These are phyloP conservation scores for Aureobasidium zeae DNA, from an alignment of 2,329 filamentous ascomycete species.

Conservation along the genomic window DNA sequence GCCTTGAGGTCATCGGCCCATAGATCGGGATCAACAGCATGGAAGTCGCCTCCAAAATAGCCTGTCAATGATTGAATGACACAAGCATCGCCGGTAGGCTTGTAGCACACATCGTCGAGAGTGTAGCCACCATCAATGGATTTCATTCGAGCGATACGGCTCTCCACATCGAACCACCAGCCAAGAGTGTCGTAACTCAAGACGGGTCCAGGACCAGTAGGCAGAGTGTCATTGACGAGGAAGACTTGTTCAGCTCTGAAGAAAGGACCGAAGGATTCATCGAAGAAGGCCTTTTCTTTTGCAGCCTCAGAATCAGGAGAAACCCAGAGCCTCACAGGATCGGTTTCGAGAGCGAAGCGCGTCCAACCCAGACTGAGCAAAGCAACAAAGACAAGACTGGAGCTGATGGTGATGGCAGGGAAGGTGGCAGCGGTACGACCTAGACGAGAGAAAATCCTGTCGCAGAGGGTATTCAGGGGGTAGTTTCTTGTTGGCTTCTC, in stretches of 20 bases:
- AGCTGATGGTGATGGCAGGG: constrained; percentile 70
- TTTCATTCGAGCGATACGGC: constrained; percentile 61
- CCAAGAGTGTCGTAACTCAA: constrained; percentile 77
- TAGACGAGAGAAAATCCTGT: constrained; percentile 68
- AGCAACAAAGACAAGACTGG: constrained; percentile 64
- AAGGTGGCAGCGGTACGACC: constrained; percentile 75
- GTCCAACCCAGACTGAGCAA: constrained; percentile 82
- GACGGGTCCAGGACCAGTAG: constrained; percentile 60
- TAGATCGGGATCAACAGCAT: constrained; percentile 49
- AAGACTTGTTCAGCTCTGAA: constrained; percentile 92
- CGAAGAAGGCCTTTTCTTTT: constrained; percentile 88
- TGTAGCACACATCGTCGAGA: constrained; percentile 83
- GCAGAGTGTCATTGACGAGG: constrained; percentile 73
- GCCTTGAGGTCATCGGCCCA: constrained; percentile 66
- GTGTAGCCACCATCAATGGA: constrained; percentile 59
- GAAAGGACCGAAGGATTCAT: constrained; percentile 86
- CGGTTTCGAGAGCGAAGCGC: constrained; percentile 77
- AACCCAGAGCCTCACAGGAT: constrained; percentile 94
- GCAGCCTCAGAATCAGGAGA: constrained; percentile 85
- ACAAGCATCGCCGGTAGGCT: constrained; percentile 79
- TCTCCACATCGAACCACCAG: constrained; percentile 93
- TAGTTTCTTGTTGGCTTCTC: constrained; percentile 75
- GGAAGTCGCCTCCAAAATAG: constrained; percentile 66
- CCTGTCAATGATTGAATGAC: constrained; percentile 88
- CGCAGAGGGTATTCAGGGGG: constrained; percentile 71